Conservation (phyloP, 371 early-diverging fungal species). For the Haplosporangium sp. region DNA sequence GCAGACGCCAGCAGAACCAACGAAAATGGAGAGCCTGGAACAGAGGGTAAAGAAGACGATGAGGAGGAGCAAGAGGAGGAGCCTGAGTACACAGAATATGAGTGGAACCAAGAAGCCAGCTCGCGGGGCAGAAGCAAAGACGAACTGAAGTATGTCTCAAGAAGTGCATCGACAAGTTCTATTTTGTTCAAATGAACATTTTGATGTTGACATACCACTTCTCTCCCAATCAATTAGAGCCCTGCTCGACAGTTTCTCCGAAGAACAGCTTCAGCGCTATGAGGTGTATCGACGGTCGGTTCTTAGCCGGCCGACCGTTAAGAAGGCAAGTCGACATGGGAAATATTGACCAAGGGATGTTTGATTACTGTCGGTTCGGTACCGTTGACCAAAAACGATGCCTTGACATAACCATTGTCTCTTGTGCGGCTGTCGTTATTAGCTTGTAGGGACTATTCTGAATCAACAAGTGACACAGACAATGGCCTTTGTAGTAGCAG, state of each 20-base stretch:
- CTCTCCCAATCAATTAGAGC: conserved; percentile 56
- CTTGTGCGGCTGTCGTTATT: conserved; percentile 1
- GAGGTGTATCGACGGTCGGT: conserved; percentile 91
- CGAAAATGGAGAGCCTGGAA: conserved; percentile 20
- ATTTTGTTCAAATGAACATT: background rate
- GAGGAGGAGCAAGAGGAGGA: conserved; percentile 57
- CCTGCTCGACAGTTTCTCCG: conserved; percentile 82
- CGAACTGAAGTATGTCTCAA: conserved; percentile 49
- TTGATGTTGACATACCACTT: background rate
- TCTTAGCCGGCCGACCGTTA: conserved; percentile 86
- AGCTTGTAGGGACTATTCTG: conserved; percentile 77
- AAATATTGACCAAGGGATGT: too few species aligned
- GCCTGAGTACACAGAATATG: conserved; percentile 52
- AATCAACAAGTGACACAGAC: conserved; percentile 90
- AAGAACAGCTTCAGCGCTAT: conserved; percentile 88
- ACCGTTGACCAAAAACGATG: too few species aligned
- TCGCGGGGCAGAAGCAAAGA: conserved; percentile 53
- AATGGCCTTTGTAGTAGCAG: conserved; percentile 92
- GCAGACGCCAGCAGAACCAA: background rate
- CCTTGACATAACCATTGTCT: too few species aligned
- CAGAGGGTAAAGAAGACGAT: conserved; percentile 52
- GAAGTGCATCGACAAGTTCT: background rate
- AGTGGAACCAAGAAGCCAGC: conserved; percentile 52
- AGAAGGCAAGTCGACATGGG: conserved; percentile 68
- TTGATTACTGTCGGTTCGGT: too few species aligned